Base-by-base conservation (phyloP, 305 asterid species). In the Rubia balearica region DNA sequence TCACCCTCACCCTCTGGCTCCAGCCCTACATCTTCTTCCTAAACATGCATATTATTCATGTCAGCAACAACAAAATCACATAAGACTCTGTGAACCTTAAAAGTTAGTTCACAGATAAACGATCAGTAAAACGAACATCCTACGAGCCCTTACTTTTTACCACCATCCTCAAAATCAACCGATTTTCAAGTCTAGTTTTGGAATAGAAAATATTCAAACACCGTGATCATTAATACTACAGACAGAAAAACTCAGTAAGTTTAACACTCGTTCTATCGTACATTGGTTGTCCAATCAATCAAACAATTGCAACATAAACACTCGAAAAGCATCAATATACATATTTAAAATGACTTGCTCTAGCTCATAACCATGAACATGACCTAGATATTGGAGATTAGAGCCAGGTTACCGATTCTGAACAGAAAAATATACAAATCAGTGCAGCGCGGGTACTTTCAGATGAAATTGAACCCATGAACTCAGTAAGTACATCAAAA, bases 21-120 rank as follows among this genome's bases (percentile, higher is more conserved):
- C 55, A 57, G 22, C 48, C 81, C 88, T 70, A 83, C 94, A 76
- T 82, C 89, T 60, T 91, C 96, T 78, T 86, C 91, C 91, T 86
- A 79, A 67, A 70, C 30, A 41, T 64, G 17, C 53, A 59, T 9
- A 68, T 62, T 53, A n/a, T 13, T 16, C 57, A 56, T 56, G n/a
- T 21, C 13, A 56, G 33, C 14, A 41, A 49, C 30, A 67, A 33
- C 11, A 42, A 70, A 30, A 43, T 67, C 49, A 61, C 56, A 40
- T 67, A 64, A 68, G 59, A 49, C 8, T 6, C 5, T 48, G 30
- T 5, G 4, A 43, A 51, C 19, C 14, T 13, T 17, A 60, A 65
- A 62, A 38, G 24, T 5, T n/a, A 10, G 12, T 57, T 62, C 42
- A 27, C 3, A 16, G 38, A 27, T 42, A 57, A 73, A 14, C 55